Evolutionary conservation across 2,329 filamentous ascomycete genomes (phyloP), one percentile per base, ranked within the genome.

Genomic region (Aspergillus glaucus): DNA sequence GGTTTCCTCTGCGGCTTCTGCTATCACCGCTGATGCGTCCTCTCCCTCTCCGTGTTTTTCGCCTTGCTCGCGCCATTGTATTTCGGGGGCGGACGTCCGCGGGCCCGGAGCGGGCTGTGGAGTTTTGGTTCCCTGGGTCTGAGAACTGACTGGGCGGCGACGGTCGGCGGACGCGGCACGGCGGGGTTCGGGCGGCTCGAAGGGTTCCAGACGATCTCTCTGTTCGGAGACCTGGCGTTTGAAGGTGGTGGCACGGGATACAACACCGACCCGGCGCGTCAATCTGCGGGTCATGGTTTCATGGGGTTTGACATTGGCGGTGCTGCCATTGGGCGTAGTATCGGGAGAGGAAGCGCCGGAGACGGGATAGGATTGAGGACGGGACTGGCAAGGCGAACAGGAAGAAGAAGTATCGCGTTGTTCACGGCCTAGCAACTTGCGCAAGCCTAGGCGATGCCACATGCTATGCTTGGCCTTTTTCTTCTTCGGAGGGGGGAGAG

Each of bases 201-300:
- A 76, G 41, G 87, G 83, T 50, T 85, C 76, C 47, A 95, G 75
- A 60, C 83, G 85, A 58, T 87, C 82, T 57, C 89, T 80, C 54
- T 81, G 79, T 69, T 95, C 91, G 24, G 88, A 92, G 64, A 87
- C 80, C 66, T 92, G 88, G 59, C 90, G 81, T 68, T 84, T 86
- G 70, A 94, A 90, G 0, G 88, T 94, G 59, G 85, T 81, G 4
- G 84, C 76, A 44, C 88, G 81, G 36, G 89, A 88, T 34, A 95
- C 85, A 15, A 89, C 86, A 14, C 91, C 82, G n/a, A 89, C 87
- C 40, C 63, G 64, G 36, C 64, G 61, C n/a, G 67, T 65, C 42
- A 70, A 51, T 40, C 65, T 63, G 46, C 66, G 66, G 41, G 66
- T 64, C 28, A 71, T 54, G 14, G 62, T 65, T 47, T 62, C 59